Evolutionary conservation across 768 basidiomycete species (phyloP).

Genomic region (Lactarius vividus): DNA sequence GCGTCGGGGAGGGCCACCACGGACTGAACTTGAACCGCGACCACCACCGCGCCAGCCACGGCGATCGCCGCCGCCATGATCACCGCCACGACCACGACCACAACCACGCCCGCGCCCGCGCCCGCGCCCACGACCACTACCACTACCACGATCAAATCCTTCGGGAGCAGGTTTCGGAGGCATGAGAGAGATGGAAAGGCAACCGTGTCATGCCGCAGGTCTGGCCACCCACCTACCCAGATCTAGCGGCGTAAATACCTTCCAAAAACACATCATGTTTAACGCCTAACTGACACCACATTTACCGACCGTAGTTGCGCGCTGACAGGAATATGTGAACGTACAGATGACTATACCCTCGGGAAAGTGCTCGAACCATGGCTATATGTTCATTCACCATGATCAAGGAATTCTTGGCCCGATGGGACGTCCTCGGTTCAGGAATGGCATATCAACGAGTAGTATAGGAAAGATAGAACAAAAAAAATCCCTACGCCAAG

Average conservation of each 20-base stretch:
- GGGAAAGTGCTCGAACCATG: conserved; percentile 74
- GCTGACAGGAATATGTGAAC: no score
- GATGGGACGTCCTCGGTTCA: conserved; percentile 70
- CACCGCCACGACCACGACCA: no score
- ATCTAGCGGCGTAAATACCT: no score
- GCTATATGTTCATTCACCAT: no score
- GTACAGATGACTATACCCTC: conserved; percentile 69
- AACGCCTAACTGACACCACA: no score
- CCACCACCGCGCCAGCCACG: neutral
- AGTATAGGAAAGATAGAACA: conserved; percentile 6
- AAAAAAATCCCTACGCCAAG: conserved; percentile 45
- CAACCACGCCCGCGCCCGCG: no score
- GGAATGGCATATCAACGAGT: conserved; percentile 12
- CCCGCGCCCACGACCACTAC: neutral
- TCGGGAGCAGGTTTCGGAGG: conserved; percentile 20
- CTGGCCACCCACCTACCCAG: neutral
- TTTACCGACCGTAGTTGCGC: no score
- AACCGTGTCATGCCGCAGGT: no score
- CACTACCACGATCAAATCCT: neutral
- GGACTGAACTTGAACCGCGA: neutral
- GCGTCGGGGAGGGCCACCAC: conserved; percentile 25
- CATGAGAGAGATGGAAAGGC: conserved; percentile 14
- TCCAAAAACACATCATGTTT: no score
- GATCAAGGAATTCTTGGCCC: conserved; percentile 44
- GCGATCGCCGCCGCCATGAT: no score